Percentiles rank a stretch among this genome's conserved stretches.
Evolutionary conservation across 106 monocot species (phyloP).

Genomic region (Posidonia australis): DNA sequence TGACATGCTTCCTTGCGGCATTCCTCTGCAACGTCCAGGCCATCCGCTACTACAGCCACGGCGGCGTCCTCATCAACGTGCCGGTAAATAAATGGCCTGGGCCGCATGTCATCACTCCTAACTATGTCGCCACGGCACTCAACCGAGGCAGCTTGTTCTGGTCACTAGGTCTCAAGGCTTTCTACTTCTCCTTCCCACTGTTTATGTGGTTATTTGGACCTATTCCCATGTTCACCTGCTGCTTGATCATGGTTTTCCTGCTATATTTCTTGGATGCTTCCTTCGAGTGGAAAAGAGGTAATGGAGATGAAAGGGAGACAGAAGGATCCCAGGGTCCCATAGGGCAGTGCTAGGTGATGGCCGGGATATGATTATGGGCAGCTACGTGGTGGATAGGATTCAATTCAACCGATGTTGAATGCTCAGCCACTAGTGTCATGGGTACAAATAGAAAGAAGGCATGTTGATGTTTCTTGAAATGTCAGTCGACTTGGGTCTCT

Average conservation of each 20-base stretch:
- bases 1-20: slow-evolving; percentile 55
- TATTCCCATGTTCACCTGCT: slow-evolving; percentile 40
- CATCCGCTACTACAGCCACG: slow-evolving; percentile 77
- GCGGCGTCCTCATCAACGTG: slow-evolving; percentile 62
- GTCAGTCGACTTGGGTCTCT: too few relatives aligned
- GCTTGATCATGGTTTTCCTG: slow-evolving; percentile 26
- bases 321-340: too few relatives aligned
- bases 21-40: slow-evolving; percentile 73
- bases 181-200: slow-evolving; percentile 71
- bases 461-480: too few relatives aligned
- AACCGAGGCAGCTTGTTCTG: slow-evolving; percentile 65
- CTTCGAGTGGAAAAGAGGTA: slow-evolving; percentile 1
- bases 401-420: too few relatives aligned
- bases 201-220: slow-evolving; percentile 75
- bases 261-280: slow-evolving; percentile 60
- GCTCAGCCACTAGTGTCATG: too few relatives aligned
- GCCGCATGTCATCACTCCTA: slow-evolving; percentile 6
- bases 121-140: slow-evolving; percentile 33
- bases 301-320: too few relatives aligned
- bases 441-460: too few relatives aligned
- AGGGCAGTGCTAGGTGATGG: too few relatives aligned
- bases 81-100: slow-evolving; percentile 1
- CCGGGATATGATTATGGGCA: too few relatives aligned
- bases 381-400: too few relatives aligned
- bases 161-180: slow-evolving; percentile 60